Evolutionary conservation across 306 rosid species (phyloP), one percentile per base, ranked within the genome.

Genomic region (Dryas alaskensis): DNA sequence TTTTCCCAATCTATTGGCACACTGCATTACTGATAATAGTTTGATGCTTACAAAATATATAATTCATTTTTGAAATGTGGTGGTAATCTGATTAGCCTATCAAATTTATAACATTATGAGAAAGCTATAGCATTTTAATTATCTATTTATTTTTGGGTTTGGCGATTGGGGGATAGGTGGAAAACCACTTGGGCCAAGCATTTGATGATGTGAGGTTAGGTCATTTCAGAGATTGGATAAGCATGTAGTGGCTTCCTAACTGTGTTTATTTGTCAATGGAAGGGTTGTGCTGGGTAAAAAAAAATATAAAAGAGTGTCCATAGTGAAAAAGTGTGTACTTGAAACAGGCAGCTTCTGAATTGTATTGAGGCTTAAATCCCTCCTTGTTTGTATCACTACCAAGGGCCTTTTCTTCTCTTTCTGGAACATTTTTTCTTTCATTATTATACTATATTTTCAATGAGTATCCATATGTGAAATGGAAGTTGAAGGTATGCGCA

Each of bases 401-500:
- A 37, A 46, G 43, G 12, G 40, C 11, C 9, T 49, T 62, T 39
- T 63, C 60, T 48, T 70, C 17, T 50, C 31, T n/a, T 49, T 57
- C 31, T 57, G 64, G 17, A 39, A 51, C 8, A 14, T 57, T 37
- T 22, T 64, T 45, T 37, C 39, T 43, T 10, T 14, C 46, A 3
- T 51, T 37, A 47, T 55, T 53, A 16, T 39, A n/a, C 27, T 63
- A 39, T 52, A 44, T 69, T 45, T 46, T 74, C 13, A 8, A 50
- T 68, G 7, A 44, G 46, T 57, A 49, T 65, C 39, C 42, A 65
- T 52, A 47, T 19, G 52, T 68, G 73, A 69, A 47, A 49, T 70
- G 57, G 74, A 63, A 69, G 74, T 77, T 66, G 48, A 69, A 59
- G 67, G 22, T 25, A 49, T 57, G 69, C 68, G 62, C 68, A 31